Base-by-base conservation (phyloP, 179 eudicot genomes). In the Sideroxylon spinosum region DNA sequence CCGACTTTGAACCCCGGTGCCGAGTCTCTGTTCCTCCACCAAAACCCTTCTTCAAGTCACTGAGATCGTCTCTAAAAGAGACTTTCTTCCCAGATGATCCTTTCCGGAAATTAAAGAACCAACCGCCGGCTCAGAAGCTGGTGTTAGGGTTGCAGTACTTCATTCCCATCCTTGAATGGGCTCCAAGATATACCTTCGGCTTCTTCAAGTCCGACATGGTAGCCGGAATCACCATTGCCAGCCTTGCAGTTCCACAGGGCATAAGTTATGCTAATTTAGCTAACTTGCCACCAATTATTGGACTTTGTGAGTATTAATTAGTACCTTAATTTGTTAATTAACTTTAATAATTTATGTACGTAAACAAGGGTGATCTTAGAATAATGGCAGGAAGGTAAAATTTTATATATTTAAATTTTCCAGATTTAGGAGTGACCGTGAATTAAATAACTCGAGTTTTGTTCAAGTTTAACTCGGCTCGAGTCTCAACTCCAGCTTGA, bases 231-330 rank as follows among this genome's bases (percentile, higher is more conserved):
- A 90, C 94, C 68, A 86, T 90, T 59, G 90, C 94, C 26, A 90
- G 92, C 53, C 90, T 90, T 7, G 91, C 92, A 12, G 83, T 90
- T 75, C 94, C 92, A 46, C 94, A 90, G 77, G 94, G 94, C 19
- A 90, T 90, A 49, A 90, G 94, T 79, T 90, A 90, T 60, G 94
- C 94, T 25, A 85, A 78, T 63, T 82, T 90, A 63, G 94, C 92
- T 6, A 84, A 78, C 77, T 78, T 90, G 48, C 94, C 91, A 0
- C 94, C 88, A 2, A 59, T 89, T 28, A 73, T 90, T 53, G 94
- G 94, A 53, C 82, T 88, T 0, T 86, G 87, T 84, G 72, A 74
- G 88, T 76, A 2, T 56, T 22, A 20, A 49, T 3, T 37, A 37
- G 44, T 1, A 37, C 44, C 4, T 37, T n/a, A n/a, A n/a, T n/a